phyloP scores from a whole-genome alignment of 768 basidiomycete genomes.

The Hericium alpestre region DNA sequence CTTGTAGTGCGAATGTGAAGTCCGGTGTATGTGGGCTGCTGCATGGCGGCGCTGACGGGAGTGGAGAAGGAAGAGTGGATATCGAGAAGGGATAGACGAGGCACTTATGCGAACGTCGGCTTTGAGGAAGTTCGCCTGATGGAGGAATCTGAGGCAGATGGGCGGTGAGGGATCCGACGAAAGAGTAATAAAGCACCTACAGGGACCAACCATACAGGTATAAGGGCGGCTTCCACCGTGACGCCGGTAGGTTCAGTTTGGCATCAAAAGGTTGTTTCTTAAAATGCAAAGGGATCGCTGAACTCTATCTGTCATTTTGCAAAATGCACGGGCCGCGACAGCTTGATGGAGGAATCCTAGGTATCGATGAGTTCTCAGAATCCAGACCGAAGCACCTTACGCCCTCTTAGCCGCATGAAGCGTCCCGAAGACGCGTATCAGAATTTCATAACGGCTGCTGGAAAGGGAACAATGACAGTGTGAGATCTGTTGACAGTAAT shows the following conservation, averaged over 20 bases:
- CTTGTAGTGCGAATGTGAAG: constrained; percentile 25
- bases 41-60: constrained; percentile 14
- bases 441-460: constrained; percentile 12
- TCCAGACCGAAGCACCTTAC: not conserved
- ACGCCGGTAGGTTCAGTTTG: constrained; percentile 11
- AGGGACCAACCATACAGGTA: constrained; percentile 12
- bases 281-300: constrained; percentile 16
- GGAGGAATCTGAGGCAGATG: not conserved
- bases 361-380: constrained; percentile 9
- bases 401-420: constrained; percentile 13
- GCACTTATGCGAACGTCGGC: constrained; percentile 7
- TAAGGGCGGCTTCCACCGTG: constrained; percentile 9
- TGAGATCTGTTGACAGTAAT: too few relatives aligned
- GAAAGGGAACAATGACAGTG: not conserved
- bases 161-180: constrained; percentile 1
- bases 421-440: constrained; percentile 8
- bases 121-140: constrained; percentile 4
- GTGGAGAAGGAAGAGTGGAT: constrained; percentile 2
- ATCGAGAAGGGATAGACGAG: constrained; percentile 6
- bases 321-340: constrained; percentile 11
- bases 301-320: constrained; percentile 12
- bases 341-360: constrained; percentile 9
- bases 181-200: not conserved
- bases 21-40: constrained; percentile 25
- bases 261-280: constrained; percentile 16